Evolutionary conservation across 2,329 filamentous ascomycete genomes (phyloP).

Genomic region (Fusarium ramigenum): DNA sequence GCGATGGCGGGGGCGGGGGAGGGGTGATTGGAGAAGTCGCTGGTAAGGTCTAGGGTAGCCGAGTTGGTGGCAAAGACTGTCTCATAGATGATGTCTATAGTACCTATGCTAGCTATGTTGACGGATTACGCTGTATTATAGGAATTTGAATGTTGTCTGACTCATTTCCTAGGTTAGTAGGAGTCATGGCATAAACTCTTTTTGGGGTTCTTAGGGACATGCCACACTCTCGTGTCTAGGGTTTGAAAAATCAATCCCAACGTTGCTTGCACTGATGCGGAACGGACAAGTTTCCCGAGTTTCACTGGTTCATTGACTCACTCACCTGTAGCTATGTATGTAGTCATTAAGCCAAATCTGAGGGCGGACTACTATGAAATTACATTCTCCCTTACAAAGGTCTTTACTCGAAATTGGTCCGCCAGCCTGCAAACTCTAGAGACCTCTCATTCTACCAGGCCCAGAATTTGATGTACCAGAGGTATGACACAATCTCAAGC

Average conservation of each 20-base stretch:
- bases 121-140: not conserved
- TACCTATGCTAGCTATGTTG: not conserved
- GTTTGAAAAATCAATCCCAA: no score
- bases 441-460: not conserved
- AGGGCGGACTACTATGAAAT: not conserved
- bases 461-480: not conserved
- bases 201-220: not conserved
- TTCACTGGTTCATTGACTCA: not conserved
- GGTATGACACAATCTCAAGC: not conserved
- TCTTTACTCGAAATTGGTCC: not conserved
- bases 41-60: slow-evolving; percentile 25
- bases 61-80: not conserved
- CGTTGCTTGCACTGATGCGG: not conserved
- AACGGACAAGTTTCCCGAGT: no score
- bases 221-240: not conserved
- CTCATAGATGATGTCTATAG: not conserved
- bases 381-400: not conserved
- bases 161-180: not conserved
- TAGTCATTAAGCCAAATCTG: not conserved
- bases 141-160: not conserved
- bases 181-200: not conserved
- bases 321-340: not conserved
- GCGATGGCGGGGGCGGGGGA: slow-evolving; percentile 40
- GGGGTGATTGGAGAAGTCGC: slow-evolving; percentile 21
- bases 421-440: not conserved